Conservation (phyloP, 768 basidiomycete genomes). For the Xerocomus brunneocitrinus region DNA sequence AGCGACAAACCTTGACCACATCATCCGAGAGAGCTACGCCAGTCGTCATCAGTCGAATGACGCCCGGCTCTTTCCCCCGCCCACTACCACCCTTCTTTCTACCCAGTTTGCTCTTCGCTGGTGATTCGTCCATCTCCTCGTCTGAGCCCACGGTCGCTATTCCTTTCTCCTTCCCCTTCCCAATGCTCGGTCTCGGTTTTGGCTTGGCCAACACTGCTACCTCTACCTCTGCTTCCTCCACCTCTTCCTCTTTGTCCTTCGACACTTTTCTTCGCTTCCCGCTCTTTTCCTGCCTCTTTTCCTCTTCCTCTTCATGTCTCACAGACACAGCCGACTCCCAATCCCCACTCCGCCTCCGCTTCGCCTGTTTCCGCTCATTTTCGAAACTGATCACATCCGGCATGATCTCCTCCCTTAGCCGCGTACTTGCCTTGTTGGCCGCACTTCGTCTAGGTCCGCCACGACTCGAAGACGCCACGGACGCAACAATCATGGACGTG, state of each 20-base stretch:
- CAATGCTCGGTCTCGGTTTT: constrained; percentile 11
- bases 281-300: constrained; percentile 18
- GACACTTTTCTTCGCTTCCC: constrained; percentile 18
- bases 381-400: constrained; percentile 71
- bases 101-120: constrained; percentile 4
- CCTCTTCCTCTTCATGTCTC: constrained; percentile 3
- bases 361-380: constrained; percentile 51
- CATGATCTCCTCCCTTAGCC: constrained; percentile 56
- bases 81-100: constrained; percentile 8
- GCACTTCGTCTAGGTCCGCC: constrained; percentile 43
- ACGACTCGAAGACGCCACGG: constrained; percentile 13
- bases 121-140: constrained; percentile 1
- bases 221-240: constrained; percentile 21
- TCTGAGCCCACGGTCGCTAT: not conserved
- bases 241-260: constrained; percentile 15
- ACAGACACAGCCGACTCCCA: constrained; percentile 22
- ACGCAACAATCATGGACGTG: constrained; percentile 10
- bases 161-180: constrained; percentile 8
- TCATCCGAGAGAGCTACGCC: constrained; percentile 55
- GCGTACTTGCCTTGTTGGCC: constrained; percentile 46
- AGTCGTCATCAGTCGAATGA: constrained; percentile 62
- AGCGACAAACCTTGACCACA: constrained; percentile 49
- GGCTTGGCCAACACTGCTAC: constrained; percentile 12
- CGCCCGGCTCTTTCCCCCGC: not conserved
- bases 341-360: constrained; percentile 30